These are phyloP conservation scores for Gelatoporia subvermispora DNA, from an alignment of 768 basidiomycete species.

Conservation along the genomic window DNA sequence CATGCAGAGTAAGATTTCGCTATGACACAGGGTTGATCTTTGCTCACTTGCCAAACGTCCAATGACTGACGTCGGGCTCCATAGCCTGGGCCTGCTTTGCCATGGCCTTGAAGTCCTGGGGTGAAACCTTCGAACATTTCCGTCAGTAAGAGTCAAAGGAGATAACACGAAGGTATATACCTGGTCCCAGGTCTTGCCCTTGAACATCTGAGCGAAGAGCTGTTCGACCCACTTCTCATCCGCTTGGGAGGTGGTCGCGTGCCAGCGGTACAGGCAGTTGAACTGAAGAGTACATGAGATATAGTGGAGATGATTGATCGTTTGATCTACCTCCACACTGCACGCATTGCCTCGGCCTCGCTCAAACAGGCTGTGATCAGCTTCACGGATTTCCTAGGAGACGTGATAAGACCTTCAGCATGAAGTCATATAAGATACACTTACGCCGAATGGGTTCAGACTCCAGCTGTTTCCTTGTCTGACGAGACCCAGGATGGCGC, in stretches of 20 bases:
- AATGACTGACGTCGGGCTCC: constrained; percentile 48
- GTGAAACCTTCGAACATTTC: constrained; percentile 27
- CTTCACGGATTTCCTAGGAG: constrained; percentile 56
- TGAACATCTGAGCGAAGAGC: constrained; percentile 50
- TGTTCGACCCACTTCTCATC: constrained; percentile 67
- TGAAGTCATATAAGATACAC: constrained; percentile 13
- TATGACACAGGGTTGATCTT: no score
- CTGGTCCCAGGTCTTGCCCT: constrained; percentile 42
- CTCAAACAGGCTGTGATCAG: constrained; percentile 64
- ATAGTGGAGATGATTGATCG: background rate
- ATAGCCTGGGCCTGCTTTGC: constrained; percentile 32
- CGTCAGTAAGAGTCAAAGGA: background rate
- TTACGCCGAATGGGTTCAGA: constrained; percentile 65
- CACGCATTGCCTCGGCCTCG: constrained; percentile 78
- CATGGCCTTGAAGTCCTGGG: constrained; percentile 47
- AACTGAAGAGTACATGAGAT: constrained; percentile 40
- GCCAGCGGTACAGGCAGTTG: constrained; percentile 85
- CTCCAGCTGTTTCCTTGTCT: constrained; percentile 74
- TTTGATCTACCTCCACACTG: constrained; percentile 66
- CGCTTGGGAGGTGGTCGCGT: constrained; percentile 67
- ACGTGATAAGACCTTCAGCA: background rate
- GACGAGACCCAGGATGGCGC: constrained; percentile 72
- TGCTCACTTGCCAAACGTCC: constrained; percentile 63
- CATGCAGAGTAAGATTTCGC: no score
- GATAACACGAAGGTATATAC: constrained; percentile 10